A percentile compares a stretch with the other conserved stretches of the same genome.
Conservation (phyloP, 805 yeast genomes). For the Kazachstania psychrophila region DNA sequence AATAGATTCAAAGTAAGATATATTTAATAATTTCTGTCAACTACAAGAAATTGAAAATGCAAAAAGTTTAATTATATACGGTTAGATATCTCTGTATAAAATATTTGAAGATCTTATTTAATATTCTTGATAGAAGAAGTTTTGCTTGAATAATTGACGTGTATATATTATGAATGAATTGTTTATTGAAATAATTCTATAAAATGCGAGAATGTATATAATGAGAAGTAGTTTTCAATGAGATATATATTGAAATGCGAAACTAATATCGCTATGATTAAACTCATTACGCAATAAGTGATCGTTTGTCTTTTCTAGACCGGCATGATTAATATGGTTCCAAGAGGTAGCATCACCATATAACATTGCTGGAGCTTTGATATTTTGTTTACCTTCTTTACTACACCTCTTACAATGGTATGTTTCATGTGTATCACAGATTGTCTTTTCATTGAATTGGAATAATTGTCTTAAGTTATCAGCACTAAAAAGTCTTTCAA, state of each 20-base stretch:
- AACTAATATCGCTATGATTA: slow-evolving; percentile 60
- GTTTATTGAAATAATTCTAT: no score
- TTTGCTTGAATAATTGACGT: no score
- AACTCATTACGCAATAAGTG: slow-evolving; percentile 66
- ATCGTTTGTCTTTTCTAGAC: slow-evolving; percentile 62
- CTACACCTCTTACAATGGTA: slow-evolving; percentile 78
- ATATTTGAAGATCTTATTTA: neutral
- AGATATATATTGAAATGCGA: slow-evolving; percentile 88
- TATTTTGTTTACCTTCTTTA: slow-evolving; percentile 44
- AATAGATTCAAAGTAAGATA: no score
- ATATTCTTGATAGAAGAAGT: no score
- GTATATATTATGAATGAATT: no score
- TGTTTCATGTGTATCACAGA: slow-evolving; percentile 88
- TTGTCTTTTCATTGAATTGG: slow-evolving; percentile 53
- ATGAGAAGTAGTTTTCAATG: slow-evolving; percentile 33
- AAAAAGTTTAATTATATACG: neutral
- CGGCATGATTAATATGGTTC: slow-evolving; percentile 75
- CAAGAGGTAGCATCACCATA: slow-evolving; percentile 97
- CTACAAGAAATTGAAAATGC: neutral
- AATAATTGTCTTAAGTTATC: slow-evolving; percentile 73
- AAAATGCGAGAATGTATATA: neutral
- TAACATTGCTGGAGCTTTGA: slow-evolving; percentile 74
- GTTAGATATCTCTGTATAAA: neutral
- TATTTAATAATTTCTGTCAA: no score
- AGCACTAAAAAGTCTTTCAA: slow-evolving; percentile 80